Evolutionary conservation across 768 basidiomycete genomes (phyloP), one percentile per base, ranked within the genome.

Genomic region (Mycena chlorophos): DNA sequence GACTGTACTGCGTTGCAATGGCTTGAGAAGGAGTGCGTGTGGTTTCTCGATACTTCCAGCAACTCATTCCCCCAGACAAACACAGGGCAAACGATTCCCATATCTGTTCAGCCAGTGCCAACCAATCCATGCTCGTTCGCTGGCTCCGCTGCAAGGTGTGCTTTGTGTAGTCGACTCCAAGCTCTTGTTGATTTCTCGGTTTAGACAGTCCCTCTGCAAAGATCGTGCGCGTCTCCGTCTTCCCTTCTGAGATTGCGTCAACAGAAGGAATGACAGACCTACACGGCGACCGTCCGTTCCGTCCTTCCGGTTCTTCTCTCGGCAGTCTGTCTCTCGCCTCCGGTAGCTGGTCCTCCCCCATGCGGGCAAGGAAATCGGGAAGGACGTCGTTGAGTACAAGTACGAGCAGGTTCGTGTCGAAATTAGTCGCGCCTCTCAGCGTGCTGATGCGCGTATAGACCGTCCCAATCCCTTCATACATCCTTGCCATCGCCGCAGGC

Each of bases 21-120:
- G 93, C 78, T 96, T 10, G 85, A 82, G 20, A 88, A 91, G 67
- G 85, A 87, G 86, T 91, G 68, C 39, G 78, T 69, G 5, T 20
- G 25, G n/a, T 16, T 47, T 31, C 29, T 42, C 38, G 39, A 14
- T 46, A 51, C 49, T 17, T 38, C 23, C 20, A 16, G 45, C 17
- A 23, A 49, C 19, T 43, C 20, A 26, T 25, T 46, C 26, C 10
- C 28, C 49, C 49, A 91, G 90, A 55, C 87, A 93, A 71, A 97
- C 94, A 0, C 89, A 91, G 56, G 92, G 92, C 6, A 92, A 92
- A 61, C 73, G 75, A 19, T 88, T 89, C 67, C 87, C 91, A 0
- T 97, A 89, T 71, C 70, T 98, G 16, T 98, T 94, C 75, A 93
- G 91, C 56, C 95, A 97, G 65, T 91, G 89, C 65, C 94, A 97